A percentile compares a stretch with the other conserved stretches of the same genome.
Conservation (phyloP, 768 basidiomycete genomes). For the Rhizopogon vesiculosus region DNA sequence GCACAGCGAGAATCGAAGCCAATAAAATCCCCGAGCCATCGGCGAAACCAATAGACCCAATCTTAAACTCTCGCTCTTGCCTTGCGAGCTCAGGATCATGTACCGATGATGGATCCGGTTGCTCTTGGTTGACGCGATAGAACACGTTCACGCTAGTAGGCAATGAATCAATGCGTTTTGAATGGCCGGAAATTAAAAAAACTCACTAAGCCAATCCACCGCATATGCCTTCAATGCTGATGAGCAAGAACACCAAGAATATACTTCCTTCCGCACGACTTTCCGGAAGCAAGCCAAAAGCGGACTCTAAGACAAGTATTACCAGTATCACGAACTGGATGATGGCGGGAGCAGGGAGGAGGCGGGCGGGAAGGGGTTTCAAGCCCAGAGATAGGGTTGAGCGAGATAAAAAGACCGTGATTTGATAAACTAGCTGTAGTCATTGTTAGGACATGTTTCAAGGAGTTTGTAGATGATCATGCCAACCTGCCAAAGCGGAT, state of each 20-base stretch:
- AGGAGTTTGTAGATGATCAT: background rate
- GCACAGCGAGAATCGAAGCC: conserved; percentile 36
- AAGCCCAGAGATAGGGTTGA: conserved; percentile 85
- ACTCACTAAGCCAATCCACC: conserved; percentile 90
- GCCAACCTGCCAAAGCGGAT: conserved; percentile 87
- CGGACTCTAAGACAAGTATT: conserved; percentile 60
- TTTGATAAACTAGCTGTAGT: conserved; percentile 73
- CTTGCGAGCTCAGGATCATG: conserved; percentile 54
- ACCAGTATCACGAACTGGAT: conserved; percentile 64
- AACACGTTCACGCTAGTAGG: conserved; percentile 77
- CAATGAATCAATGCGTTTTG: conserved; percentile 4
- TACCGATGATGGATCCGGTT: conserved; percentile 38
- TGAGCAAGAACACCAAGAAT: conserved; percentile 63
- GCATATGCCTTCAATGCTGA: conserved; percentile 87
- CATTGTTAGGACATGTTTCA: background rate
- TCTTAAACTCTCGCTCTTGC: conserved; percentile 86
- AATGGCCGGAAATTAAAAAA: background rate
- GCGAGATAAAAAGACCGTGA: conserved; percentile 90
- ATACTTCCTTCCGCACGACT: conserved; percentile 45
- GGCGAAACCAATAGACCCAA: conserved; percentile 83
- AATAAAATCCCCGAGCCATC: conserved; percentile 69
- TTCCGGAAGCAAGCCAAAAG: conserved; percentile 56
- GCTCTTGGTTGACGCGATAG: conserved; percentile 77
- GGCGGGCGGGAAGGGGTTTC: conserved; percentile 64
- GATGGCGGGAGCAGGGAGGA: conserved; percentile 74